These are phyloP conservation scores for Podaxis pistillaris DNA, from an alignment of 768 basidiomycete species.

Conservation along the genomic window DNA sequence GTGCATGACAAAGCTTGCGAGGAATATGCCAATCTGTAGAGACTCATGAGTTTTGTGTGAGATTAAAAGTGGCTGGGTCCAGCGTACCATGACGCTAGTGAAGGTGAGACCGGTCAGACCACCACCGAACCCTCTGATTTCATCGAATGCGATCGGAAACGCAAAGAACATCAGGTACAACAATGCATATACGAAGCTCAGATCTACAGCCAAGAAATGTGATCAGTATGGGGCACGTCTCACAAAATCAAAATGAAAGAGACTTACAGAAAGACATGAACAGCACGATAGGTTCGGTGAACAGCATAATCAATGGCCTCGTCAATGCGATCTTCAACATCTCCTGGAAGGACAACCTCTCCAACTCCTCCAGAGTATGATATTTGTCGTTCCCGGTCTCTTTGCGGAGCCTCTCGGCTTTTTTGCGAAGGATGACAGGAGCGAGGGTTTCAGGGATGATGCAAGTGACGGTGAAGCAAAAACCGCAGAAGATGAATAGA, in stretches of 20 bases:
- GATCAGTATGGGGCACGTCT: not conserved
- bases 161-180: slow-evolving; percentile 41
- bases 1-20: slow-evolving; percentile 30
- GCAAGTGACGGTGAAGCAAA: slow-evolving; percentile 34
- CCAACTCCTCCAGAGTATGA: slow-evolving; percentile 37
- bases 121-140: slow-evolving; percentile 36
- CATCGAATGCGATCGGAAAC: slow-evolving; percentile 41
- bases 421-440: slow-evolving; percentile 41
- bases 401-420: slow-evolving; percentile 39
- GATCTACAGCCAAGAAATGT: slow-evolving; percentile 24
- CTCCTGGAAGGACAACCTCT: slow-evolving; percentile 30
- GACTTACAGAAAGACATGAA: slow-evolving; percentile 40
- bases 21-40: slow-evolving; percentile 32
- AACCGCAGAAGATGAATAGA: slow-evolving; percentile 40
- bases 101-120: slow-evolving; percentile 43
- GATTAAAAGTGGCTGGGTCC: not conserved
- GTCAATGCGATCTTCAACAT: slow-evolving; percentile 35
- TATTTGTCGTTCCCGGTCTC: slow-evolving; percentile 34
- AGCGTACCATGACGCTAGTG: slow-evolving; percentile 39
- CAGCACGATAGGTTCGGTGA: slow-evolving; percentile 43
- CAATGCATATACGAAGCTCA: slow-evolving; percentile 37
- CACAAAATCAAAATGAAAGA: not conserved
- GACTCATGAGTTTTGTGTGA: no score
- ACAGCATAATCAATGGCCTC: slow-evolving; percentile 41
- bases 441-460: slow-evolving; percentile 54